A percentile compares a stretch with the other conserved stretches of the same genome.
phyloP scores from a whole-genome alignment of 257 asterid species.

The Verbascum thapsus region DNA sequence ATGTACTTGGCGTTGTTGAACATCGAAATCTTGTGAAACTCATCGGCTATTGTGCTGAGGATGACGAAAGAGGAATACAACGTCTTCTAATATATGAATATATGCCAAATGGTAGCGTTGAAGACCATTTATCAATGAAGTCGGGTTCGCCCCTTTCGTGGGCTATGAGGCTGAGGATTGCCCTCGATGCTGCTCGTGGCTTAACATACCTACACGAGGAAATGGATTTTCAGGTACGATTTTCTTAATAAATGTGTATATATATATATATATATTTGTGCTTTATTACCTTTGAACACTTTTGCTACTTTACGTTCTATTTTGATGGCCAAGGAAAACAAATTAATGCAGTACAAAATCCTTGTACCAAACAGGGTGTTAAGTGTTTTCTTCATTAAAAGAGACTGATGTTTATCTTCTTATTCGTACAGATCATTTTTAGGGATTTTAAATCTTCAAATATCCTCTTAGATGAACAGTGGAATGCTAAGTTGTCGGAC shows the following conservation, averaged over 20 bases:
- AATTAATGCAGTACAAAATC: not conserved
- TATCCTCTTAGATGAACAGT: conserved; percentile 64
- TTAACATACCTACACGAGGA: conserved; percentile 86
- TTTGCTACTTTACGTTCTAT: not conserved
- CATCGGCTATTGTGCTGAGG: conserved; percentile 95
- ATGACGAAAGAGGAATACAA: conserved; percentile 97
- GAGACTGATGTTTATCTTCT: conserved; percentile 19
- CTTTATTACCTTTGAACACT: too few species aligned
- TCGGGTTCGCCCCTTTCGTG: conserved; percentile 73
- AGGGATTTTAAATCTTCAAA: conserved; percentile 71
- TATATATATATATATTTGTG: not conserved
- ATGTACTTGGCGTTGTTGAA: conserved; percentile 88
- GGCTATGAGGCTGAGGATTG: conserved; percentile 84
- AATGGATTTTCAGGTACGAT: conserved; percentile 99
- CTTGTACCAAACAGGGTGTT: too few species aligned
- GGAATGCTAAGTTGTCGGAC: conserved; percentile 76
- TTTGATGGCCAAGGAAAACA: not conserved
- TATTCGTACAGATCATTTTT: conserved; percentile 53
- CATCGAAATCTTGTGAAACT: conserved; percentile 93
- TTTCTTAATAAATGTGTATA: too few species aligned
- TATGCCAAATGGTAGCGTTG: conserved; percentile 92
- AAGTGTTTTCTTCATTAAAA: too few species aligned
- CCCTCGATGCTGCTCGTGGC: conserved; percentile 93
- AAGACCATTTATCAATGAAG: conserved; percentile 70
- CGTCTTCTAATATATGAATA: conserved; percentile 86